These are phyloP conservation scores for Sonneratia caseolaris DNA, from an alignment of 345 rosid species.

Conservation along the genomic window DNA sequence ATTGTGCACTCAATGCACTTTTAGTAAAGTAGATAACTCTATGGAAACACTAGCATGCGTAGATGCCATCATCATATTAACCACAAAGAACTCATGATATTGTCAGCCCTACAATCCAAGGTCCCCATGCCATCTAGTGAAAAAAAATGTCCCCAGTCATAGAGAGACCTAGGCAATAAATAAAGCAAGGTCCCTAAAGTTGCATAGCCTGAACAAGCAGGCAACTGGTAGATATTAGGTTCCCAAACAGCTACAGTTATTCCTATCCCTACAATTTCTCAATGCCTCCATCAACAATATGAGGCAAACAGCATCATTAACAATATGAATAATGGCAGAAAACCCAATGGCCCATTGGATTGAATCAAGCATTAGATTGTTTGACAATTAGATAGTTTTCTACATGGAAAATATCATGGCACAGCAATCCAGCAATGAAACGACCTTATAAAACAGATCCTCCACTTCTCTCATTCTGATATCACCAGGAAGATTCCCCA, in stretches of 20 bases:
- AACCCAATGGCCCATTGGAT: not conserved
- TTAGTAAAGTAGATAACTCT: not conserved
- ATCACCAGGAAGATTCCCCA: conserved; percentile 95
- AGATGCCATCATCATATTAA: not conserved
- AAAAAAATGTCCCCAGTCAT: not conserved
- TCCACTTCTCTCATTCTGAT: conserved; percentile 79
- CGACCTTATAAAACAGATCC: conserved; percentile 85
- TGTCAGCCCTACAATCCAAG: not conserved
- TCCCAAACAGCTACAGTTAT: not conserved
- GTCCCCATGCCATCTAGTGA: not conserved
- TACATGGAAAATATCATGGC: not conserved
- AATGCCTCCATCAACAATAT: not conserved
- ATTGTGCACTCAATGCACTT: not conserved
- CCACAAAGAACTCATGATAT: not conserved
- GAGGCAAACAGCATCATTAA: not conserved
- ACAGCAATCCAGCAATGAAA: not conserved
- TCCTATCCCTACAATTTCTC: not conserved
- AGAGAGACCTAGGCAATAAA: not conserved
- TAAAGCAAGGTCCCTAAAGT: not conserved
- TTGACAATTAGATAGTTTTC: not conserved
- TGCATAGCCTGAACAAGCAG: not conserved
- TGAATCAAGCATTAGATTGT: not conserved
- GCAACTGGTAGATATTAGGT: not conserved
- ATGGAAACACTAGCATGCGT: not conserved
- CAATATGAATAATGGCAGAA: not conserved